Evolutionary conservation across 2,329 filamentous ascomycete species (phyloP), one percentile per base, ranked within the genome.

Genomic region (Mollisia scopiformis): DNA sequence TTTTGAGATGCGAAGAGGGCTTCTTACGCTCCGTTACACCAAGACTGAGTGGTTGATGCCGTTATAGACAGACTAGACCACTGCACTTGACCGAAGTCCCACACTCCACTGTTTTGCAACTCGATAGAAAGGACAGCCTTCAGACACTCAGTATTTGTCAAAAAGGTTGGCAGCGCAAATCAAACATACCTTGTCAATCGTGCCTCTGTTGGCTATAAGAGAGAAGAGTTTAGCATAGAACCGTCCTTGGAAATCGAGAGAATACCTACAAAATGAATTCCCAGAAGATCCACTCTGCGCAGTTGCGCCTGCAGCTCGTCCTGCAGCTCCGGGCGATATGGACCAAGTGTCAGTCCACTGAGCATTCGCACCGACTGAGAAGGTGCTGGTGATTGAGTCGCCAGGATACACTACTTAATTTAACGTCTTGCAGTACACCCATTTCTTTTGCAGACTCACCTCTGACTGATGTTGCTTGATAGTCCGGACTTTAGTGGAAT

Each of bases 11-110:
- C 8, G n/a, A 2, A 39, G 16, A 14, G 16, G 3, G 6, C 6
- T 21, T 14, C 55, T 41, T 51, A 57, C 46, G 41, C 55, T 28
- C 41, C 37, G 6, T 23, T 37, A 31, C 55, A 57, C 13, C 47
- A 57, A 2, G 55, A 51, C n/a, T 28, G 39, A n/a, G 43, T 41
- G 6, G 55, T 57, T n/a, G 46, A 19, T 14, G 66, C 66, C 4
- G 64, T 64, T 28, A 68, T 50, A 13, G 62, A 57, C 7, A 68
- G 57, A 46, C 59, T 59, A 6, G 54, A 57, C 63, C 62, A 67
- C 39, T 56, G 30, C 10, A 69, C 59, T 57, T 58, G 53, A 19
- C 68, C 68, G 46, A 68, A 67, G 35, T 67, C 63, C 68, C 66
- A 68, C 8, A 50, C 30, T 37, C 54, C 66, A 16, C 53, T 57